Evolutionary conservation across 306 rosid genomes (phyloP), one percentile per base, ranked within the genome.

Genomic region (Morella rubra): DNA sequence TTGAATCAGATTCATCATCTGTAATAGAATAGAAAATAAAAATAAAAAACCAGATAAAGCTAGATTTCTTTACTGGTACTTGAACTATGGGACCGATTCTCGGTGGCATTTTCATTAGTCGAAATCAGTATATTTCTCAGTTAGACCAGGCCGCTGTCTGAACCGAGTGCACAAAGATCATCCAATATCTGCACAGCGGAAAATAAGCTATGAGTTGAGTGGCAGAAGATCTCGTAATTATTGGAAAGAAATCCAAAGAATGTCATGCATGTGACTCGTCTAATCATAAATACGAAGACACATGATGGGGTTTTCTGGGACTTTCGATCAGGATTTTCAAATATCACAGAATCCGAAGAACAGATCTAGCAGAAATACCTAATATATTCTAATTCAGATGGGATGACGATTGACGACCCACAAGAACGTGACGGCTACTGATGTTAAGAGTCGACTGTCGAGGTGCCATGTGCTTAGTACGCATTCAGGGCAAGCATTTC

Each of bases 401-500:
- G 66, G 20, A 27, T 27, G 32, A 27, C 32, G 32, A 27, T 24
- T 24, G 27, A 24, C 27, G 27, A 24, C 83, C 32, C 40, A 1
- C 5, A 45, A 72, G 73, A 84, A 76, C 79, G 77, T 73, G 84
- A 76, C 72, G 78, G 59, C 71, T 2, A 60, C 5, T 60, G 44
- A 76, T 44, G 79, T 68, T 77, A 32, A 18, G 40, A 73, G 74
- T 32, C 76, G 52, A 73, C 51, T 69, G 32, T 52, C 24, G 59
- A 81, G 72, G 67, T 81, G 69, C 81, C 88, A 85, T 81, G 83
- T 84, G 85, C 85, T 0, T 5, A 6, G 32, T 71, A 56, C 78
- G 78, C 49, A 65, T 20, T 55, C 49, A 40, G 87, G 72, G 41
- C 78, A 69, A 80, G 77, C 82, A 79, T 59, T 59, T 59, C 18